phyloP scores from a whole-genome alignment of 352 stramenopile genomes.

The Blastocystis sp. region DNA sequence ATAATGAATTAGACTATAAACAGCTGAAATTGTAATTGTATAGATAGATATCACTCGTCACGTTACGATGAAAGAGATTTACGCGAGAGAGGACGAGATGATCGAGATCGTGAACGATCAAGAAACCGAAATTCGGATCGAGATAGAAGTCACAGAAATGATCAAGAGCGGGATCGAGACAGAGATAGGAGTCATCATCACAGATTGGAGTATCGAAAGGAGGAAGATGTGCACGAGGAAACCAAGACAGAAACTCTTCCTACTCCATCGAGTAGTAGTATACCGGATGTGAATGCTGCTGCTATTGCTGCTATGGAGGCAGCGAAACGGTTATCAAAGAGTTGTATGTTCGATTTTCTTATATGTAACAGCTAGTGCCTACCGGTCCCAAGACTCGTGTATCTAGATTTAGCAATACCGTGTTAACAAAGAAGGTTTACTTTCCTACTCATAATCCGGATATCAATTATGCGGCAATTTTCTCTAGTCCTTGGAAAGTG shows the following conservation, averaged over 20 bases:
- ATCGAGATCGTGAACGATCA: not conserved
- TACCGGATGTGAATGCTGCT: conserved; percentile 16
- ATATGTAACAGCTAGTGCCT: not conserved
- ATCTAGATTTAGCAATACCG: conserved; percentile 42
- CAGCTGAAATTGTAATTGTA: not conserved
- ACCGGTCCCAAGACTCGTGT: not conserved
- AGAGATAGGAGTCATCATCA: conserved; percentile 22
- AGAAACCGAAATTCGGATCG: not conserved
- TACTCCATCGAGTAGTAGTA: not conserved
- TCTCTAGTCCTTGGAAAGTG: conserved; percentile 23
- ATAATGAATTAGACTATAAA: conserved; percentile 9
- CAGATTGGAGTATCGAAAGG: not conserved
- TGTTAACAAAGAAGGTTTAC: conserved; percentile 60
- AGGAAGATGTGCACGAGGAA: not conserved
- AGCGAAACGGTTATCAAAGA: conserved; percentile 32
- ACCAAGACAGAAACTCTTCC: not conserved
- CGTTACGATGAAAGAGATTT: not conserved
- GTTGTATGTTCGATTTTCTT: not conserved
- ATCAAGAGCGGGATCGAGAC: not conserved
- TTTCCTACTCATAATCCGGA: conserved; percentile 34
- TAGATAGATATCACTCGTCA: conserved; percentile 19
- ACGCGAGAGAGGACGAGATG: conserved; percentile 1
- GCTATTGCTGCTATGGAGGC: conserved; percentile 51
- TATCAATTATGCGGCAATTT: conserved; percentile 50
- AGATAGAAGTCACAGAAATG: not conserved